A percentile compares a stretch with the other conserved stretches of the same genome.
Evolutionary conservation across 306 rosid genomes (phyloP).

Genomic region (Purshia tridentata): DNA sequence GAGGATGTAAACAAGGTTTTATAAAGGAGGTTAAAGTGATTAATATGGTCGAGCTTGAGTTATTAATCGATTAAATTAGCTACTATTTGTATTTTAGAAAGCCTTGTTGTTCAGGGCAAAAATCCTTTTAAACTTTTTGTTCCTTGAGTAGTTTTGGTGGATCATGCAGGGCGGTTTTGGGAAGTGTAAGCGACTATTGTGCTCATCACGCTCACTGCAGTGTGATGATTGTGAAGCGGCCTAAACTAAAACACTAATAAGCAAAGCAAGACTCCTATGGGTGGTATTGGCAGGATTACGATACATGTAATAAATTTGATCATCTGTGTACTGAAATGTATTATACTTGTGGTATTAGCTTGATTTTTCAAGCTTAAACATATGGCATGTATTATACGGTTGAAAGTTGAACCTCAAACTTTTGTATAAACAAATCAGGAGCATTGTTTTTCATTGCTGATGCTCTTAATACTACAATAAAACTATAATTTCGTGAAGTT

Average conservation of each 20-base stretch:
- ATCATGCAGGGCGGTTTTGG: slow-evolving; percentile 25
- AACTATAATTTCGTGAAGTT: too few species aligned
- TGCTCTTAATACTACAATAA: too few species aligned
- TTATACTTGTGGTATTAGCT: not conserved
- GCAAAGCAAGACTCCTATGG: too few species aligned
- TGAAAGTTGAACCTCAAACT: not conserved
- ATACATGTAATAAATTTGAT: slow-evolving; percentile 11
- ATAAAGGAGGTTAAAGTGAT: not conserved
- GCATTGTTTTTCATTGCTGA: too few species aligned
- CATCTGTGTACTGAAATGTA: not conserved
- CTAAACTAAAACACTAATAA: slow-evolving; percentile 21
- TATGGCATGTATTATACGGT: not conserved
- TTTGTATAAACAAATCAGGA: not conserved
- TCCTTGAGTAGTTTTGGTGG: not conserved
- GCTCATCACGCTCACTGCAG: slow-evolving; percentile 24
- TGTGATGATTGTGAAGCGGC: slow-evolving; percentile 27
- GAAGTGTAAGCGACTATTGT: slow-evolving; percentile 27
- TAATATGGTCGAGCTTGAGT: not conserved
- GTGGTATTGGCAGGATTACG: not conserved
- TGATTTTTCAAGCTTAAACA: not conserved
- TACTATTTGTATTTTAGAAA: not conserved
- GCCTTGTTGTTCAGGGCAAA: too few species aligned
- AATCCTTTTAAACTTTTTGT: too few species aligned
- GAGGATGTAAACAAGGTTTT: not conserved
- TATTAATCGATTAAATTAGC: not conserved